phyloP scores from a whole-genome alignment of 345 rosid species.

The Corchorus olitorius region DNA sequence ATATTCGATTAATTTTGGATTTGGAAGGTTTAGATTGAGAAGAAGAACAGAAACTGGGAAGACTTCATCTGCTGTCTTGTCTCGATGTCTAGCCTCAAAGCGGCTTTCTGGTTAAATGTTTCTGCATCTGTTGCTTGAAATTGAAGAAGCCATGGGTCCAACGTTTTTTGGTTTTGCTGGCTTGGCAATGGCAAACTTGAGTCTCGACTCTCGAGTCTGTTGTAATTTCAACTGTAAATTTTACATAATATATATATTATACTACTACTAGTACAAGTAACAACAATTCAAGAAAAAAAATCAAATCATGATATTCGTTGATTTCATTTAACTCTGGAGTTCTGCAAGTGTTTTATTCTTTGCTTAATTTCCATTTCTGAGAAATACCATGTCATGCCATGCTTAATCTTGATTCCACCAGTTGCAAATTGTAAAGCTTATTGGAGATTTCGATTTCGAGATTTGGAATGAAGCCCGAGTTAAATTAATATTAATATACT shows the following conservation, averaged over 20 bases:
- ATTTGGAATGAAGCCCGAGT: too few relatives aligned
- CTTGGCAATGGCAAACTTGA: constrained; percentile 1
- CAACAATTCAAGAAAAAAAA: not conserved
- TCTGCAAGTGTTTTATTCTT: not conserved
- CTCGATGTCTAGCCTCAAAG: not conserved
- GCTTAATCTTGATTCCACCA: too few relatives aligned
- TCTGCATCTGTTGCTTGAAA: not conserved
- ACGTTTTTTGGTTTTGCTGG: constrained; percentile 14
- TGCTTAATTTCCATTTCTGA: too few relatives aligned
- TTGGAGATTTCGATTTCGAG: too few relatives aligned
- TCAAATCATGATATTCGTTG: not conserved
- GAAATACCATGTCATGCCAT: too few relatives aligned
- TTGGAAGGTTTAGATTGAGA: not conserved
- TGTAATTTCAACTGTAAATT: constrained; percentile 34
- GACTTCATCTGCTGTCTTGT: not conserved
- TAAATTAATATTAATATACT: too few relatives aligned
- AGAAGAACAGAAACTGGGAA: not conserved
- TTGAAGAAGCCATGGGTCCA: not conserved
- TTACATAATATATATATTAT: not conserved
- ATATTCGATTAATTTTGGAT: not conserved
- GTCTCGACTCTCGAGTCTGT: constrained; percentile 6
- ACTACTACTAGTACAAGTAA: not conserved
- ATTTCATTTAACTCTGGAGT: not conserved
- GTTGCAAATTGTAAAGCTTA: too few relatives aligned
- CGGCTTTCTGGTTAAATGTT: constrained; percentile 9